phyloP scores from a whole-genome alignment of 352 stramenopile species.

The Phytophthora litchii region DNA sequence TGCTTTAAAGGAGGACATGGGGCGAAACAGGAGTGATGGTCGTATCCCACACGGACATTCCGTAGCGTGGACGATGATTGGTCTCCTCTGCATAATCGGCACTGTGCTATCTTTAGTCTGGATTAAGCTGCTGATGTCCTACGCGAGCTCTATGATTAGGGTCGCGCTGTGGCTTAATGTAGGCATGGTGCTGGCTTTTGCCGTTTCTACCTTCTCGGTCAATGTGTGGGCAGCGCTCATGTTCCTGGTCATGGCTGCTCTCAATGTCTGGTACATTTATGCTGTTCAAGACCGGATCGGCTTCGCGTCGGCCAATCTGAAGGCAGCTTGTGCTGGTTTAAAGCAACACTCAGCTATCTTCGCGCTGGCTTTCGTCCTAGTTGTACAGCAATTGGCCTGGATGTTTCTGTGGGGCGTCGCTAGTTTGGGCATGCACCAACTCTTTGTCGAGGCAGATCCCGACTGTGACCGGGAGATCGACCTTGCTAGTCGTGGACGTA shows the following conservation, averaged over 20 bases:
- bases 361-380: slow-evolving; percentile 61
- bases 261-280: slow-evolving; percentile 89
- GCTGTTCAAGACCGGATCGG: slow-evolving; percentile 80
- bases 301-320: slow-evolving; percentile 84
- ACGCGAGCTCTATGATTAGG: slow-evolving; percentile 76
- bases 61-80: slow-evolving; percentile 60
- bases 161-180: slow-evolving; percentile 88
- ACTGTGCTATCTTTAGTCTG: slow-evolving; percentile 68
- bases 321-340: slow-evolving; percentile 67
- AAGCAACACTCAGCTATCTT: slow-evolving; percentile 68
- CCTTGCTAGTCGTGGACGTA: slow-evolving; percentile 36
- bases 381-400: slow-evolving; percentile 80
- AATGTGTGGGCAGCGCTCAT: slow-evolving; percentile 65
- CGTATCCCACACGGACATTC: slow-evolving; percentile 39
- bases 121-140: slow-evolving; percentile 82
- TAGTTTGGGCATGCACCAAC: slow-evolving; percentile 72
- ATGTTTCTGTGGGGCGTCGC: slow-evolving; percentile 74
- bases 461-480: slow-evolving; percentile 56
- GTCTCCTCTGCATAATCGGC: slow-evolving; percentile 52
- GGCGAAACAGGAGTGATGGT: slow-evolving; percentile 32
- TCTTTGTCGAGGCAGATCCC: slow-evolving; percentile 71
- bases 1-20: slow-evolving; percentile 48
- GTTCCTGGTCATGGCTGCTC: slow-evolving; percentile 59
- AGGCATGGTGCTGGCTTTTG: slow-evolving; percentile 66
- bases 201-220: slow-evolving; percentile 63